phyloP scores from a whole-genome alignment of 805 yeast species.

The Schwanniomyces polymorphus region DNA sequence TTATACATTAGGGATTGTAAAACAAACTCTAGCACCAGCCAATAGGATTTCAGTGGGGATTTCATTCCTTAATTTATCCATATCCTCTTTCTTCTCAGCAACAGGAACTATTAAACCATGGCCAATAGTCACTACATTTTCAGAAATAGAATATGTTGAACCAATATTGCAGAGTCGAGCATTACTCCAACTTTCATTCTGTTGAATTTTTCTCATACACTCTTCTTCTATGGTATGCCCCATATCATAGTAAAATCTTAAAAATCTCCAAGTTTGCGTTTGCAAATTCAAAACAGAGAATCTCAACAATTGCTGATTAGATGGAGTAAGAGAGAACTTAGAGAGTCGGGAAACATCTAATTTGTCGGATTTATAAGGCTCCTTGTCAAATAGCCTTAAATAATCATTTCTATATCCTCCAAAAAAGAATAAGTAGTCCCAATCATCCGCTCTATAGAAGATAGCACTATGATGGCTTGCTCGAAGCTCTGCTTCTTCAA shows the following conservation, averaged over 20 bases:
- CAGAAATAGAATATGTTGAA: conserved; percentile 31
- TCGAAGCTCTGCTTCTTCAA: conserved; percentile 41
- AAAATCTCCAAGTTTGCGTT: conserved; percentile 43
- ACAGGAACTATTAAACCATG: conserved; percentile 35
- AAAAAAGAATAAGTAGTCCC: conserved; percentile 34
- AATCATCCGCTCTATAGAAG: conserved; percentile 29
- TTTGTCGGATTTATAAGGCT: conserved; percentile 29
- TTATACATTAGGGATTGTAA: conserved; percentile 38
- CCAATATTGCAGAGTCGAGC: conserved; percentile 29
- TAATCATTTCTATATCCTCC: conserved; percentile 42
- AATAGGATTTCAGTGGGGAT: conserved; percentile 21
- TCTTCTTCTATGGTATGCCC: conserved; percentile 21
- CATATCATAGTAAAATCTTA: conserved; percentile 32
- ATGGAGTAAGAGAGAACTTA: conserved; percentile 25
- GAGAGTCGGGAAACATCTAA: conserved; percentile 35
- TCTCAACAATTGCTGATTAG: conserved; percentile 29
- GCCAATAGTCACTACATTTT: conserved; percentile 33
- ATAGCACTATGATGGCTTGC: conserved; percentile 41
- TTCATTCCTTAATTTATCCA: conserved; percentile 15
- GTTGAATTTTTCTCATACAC: conserved; percentile 15
- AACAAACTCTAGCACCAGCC: conserved; percentile 35
- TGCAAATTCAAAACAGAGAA: conserved; percentile 35
- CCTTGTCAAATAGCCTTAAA: conserved; percentile 29
- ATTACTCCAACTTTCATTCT: conserved; percentile 22
- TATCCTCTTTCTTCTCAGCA: conserved; percentile 30